Evolutionary conservation across 768 basidiomycete genomes (phyloP).

Genomic region (Rhizopogon roseolus): DNA sequence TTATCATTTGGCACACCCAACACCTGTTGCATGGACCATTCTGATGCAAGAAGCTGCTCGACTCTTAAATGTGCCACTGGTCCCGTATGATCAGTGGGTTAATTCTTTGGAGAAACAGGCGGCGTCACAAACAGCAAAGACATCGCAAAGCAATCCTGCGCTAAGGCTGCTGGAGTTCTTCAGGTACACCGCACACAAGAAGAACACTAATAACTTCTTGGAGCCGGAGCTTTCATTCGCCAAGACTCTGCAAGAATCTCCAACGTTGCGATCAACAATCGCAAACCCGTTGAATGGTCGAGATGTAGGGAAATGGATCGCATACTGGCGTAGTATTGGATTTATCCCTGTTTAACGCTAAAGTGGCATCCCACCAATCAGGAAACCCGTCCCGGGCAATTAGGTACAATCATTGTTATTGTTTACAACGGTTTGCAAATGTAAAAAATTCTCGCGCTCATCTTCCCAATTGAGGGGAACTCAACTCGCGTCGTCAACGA

Average conservation of each 20-base stretch:
- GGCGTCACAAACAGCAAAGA: background rate
- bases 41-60: constrained; percentile 12
- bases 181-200: background rate
- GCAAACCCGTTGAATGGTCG: background rate
- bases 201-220: background rate
- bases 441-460: too few relatives aligned
- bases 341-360: background rate
- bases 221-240: background rate
- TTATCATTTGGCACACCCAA: constrained; percentile 5
- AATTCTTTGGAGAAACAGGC: constrained; percentile 13
- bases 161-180: constrained; percentile 7
- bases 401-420: too few relatives aligned
- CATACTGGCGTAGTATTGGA: constrained; percentile 5
- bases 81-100: constrained; percentile 28
- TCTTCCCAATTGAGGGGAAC: too few relatives aligned
- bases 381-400: too few relatives aligned
- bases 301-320: constrained; percentile 3
- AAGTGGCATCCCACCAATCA: background rate
- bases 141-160: constrained; percentile 1
- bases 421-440: too few relatives aligned
- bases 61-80: constrained; percentile 20
- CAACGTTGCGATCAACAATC: background rate
- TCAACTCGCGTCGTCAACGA: too few relatives aligned
- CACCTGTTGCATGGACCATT: constrained; percentile 21
- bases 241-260: constrained; percentile 1